phyloP scores from a whole-genome alignment of 139 green algal genomes.

The Haematococcus lacustris region DNA sequence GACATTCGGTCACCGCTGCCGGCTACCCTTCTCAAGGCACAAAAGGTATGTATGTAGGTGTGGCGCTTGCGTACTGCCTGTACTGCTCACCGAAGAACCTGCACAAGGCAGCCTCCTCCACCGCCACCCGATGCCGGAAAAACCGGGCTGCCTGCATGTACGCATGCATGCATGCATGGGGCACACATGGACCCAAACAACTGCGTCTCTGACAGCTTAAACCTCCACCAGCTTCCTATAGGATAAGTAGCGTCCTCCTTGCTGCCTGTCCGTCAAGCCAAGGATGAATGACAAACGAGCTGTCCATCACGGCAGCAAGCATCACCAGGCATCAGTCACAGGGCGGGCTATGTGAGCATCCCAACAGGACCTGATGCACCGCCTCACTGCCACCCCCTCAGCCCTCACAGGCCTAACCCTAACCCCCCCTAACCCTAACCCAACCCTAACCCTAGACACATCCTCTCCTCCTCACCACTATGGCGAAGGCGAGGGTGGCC shows the following conservation, averaged over 20 bases:
- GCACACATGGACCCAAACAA: neutral
- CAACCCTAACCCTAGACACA: neutral
- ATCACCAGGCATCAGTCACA: neutral
- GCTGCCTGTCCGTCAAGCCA: neutral
- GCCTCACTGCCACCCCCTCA: neutral
- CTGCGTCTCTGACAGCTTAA: neutral
- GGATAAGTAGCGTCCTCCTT: neutral
- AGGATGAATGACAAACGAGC: neutral
- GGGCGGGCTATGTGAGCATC: neutral
- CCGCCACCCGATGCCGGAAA: conserved; percentile 44
- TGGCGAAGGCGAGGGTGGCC: conserved; percentile 38
- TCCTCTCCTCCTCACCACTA: conserved; percentile 27
- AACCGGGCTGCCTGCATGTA: conserved; percentile 51
- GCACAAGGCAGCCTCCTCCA: conserved; percentile 53
- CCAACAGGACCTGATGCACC: neutral
- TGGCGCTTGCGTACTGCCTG: conserved; percentile 28
- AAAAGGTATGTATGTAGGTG: conserved; percentile 42
- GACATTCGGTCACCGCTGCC: no score
- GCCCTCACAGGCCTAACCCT: neutral
- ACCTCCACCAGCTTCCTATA: no score
- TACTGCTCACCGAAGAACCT: conserved; percentile 59
- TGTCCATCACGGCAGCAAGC: neutral
- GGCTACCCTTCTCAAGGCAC: neutral
- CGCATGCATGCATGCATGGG: no score
- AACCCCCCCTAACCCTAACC: no score